These are phyloP conservation scores for Lipomyces chichibuensis DNA, from an alignment of 805 yeast species.

Conservation along the genomic window DNA sequence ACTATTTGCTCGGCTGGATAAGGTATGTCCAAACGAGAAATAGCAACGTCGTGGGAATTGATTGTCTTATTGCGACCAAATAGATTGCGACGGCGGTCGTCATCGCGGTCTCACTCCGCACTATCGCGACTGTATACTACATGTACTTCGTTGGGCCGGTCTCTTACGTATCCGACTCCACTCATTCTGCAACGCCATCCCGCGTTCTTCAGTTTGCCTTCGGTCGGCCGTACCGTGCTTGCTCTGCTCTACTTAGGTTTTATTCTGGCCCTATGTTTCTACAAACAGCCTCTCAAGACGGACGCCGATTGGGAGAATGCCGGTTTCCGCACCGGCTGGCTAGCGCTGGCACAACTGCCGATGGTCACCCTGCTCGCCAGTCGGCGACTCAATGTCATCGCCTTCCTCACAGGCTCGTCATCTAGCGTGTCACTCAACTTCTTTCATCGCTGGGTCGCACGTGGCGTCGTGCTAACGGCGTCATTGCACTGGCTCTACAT, in stretches of 20 bases:
- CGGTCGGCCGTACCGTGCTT: conserved; percentile 25
- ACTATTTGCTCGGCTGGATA: conserved; percentile 6
- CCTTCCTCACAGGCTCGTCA: conserved; percentile 36
- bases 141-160: conserved; percentile 17
- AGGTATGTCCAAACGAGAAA: conserved; percentile 9
- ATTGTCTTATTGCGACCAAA: background rate
- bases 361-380: conserved; percentile 37
- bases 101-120: conserved; percentile 3
- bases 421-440: conserved; percentile 35
- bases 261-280: conserved; percentile 35
- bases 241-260: conserved; percentile 31
- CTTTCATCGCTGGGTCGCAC: conserved; percentile 41
- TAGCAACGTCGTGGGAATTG: background rate
- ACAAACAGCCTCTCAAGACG: conserved; percentile 16
- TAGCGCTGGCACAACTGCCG: conserved; percentile 39
- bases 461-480: conserved; percentile 38
- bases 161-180: conserved; percentile 20
- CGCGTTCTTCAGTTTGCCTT: conserved; percentile 18
- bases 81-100: background rate
- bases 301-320: conserved; percentile 35
- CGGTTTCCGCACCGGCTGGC: conserved; percentile 39
- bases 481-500: conserved; percentile 37
- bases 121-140: conserved; percentile 16
- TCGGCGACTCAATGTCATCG: conserved; percentile 31
- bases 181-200: conserved; percentile 11